Evolutionary conservation across 2,329 filamentous ascomycete species (phyloP).

Genomic region (Phialophora macrospora): DNA sequence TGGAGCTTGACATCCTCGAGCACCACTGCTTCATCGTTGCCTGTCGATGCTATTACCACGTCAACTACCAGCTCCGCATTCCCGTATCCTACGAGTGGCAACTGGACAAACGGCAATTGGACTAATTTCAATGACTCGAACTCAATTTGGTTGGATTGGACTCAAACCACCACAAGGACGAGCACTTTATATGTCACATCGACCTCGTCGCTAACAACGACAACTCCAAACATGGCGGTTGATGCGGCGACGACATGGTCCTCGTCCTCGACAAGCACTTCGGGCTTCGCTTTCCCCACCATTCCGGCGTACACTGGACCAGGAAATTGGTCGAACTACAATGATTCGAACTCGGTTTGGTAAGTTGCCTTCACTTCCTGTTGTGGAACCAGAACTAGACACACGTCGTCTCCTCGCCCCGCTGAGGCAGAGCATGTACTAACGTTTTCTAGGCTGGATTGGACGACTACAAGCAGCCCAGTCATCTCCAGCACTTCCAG

Average conservation of each 20-base stretch:
- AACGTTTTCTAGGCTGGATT: neutral
- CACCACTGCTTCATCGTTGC: neutral
- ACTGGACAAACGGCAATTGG: neutral
- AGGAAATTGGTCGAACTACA: slow-evolving; percentile 2
- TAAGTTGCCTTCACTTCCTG: neutral
- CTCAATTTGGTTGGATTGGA: neutral
- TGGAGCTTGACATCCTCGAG: neutral
- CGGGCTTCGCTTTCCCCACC: neutral
- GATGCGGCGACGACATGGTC: neutral
- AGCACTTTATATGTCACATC: slow-evolving; percentile 3
- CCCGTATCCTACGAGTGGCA: neutral
- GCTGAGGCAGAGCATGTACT: no score
- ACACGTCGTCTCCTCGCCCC: no score
- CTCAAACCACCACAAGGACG: neutral
- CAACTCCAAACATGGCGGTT: neutral
- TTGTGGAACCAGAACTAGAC: no score
- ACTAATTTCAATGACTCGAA: neutral
- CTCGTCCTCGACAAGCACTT: neutral
- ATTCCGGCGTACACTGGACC: neutral
- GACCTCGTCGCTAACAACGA: neutral
- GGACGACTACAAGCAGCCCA: slow-evolving; percentile 8
- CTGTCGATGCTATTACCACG: neutral
- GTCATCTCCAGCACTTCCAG: neutral
- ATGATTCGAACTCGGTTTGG: slow-evolving; percentile 8
- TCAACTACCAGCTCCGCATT: neutral